A percentile compares a stretch with the other conserved stretches of the same genome.
Evolutionary conservation across 306 rosid genomes (phyloP).

Genomic region (Senna tora): DNA sequence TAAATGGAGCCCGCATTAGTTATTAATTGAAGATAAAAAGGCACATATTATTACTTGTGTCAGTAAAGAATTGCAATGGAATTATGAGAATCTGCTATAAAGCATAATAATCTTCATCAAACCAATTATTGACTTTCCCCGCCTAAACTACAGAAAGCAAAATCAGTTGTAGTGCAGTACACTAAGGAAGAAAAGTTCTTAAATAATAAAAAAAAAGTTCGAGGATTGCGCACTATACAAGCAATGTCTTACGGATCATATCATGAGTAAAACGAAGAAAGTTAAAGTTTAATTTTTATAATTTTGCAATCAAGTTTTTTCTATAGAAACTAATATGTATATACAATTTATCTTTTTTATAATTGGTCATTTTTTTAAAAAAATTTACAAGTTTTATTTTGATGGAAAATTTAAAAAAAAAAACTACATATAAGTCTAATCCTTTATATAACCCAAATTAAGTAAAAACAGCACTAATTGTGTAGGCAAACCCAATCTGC

Average conservation of each 20-base stretch:
- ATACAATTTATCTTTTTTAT: no score
- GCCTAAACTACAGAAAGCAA: constrained; percentile 31
- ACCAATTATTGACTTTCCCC: not conserved
- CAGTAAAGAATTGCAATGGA: not conserved
- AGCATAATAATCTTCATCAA: not conserved
- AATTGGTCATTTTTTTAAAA: no score
- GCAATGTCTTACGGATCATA: constrained; percentile 43
- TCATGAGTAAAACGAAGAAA: constrained; percentile 28
- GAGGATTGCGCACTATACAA: constrained; percentile 57
- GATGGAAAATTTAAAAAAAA: no score
- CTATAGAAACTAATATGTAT: no score
- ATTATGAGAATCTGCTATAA: not conserved
- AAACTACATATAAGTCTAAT: no score
- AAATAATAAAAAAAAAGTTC: no score
- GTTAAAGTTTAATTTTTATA: no score
- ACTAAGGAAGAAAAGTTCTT: constrained; percentile 18
- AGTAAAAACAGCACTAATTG: constrained; percentile 7
- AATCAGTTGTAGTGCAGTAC: constrained; percentile 24
- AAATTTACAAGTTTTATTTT: no score
- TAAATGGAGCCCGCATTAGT: not conserved
- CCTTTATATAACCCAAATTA: constrained; percentile 43
- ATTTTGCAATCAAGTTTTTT: no score
- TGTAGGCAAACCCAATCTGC: constrained; percentile 36
- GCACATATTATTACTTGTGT: not conserved
- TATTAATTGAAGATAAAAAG: not conserved